Conservation (phyloP, 1,284 basidiomycete species). For the Kwoniella shivajii region DNA sequence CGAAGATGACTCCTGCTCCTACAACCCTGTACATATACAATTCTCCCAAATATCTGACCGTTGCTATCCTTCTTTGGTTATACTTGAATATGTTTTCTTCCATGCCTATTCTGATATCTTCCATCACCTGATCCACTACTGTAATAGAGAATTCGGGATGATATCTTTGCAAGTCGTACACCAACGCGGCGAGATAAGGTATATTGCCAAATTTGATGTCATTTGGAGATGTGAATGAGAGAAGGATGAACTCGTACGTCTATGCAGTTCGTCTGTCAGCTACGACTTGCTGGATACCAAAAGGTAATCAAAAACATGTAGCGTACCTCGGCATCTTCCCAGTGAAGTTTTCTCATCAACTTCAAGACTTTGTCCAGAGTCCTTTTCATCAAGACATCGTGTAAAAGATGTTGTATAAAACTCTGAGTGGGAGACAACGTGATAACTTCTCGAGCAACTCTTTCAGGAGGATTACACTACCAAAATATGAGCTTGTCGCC, state of each 20-base stretch:
- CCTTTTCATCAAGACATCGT: slow-evolving; percentile 85
- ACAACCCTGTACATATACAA: slow-evolving; percentile 96
- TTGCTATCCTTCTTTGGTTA: slow-evolving; percentile 89
- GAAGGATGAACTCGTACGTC: slow-evolving; percentile 58
- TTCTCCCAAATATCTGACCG: slow-evolving; percentile 92
- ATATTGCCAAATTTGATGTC: slow-evolving; percentile 92
- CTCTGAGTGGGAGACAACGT: slow-evolving; percentile 84
- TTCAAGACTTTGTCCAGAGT: slow-evolving; percentile 92
- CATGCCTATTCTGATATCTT: slow-evolving; percentile 85
- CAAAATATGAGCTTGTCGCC: background rate
- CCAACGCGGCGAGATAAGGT: slow-evolving; percentile 86
- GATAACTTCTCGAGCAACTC: slow-evolving; percentile 80
- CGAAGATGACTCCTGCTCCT: slow-evolving; percentile 85
- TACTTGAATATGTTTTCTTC: slow-evolving; percentile 94
- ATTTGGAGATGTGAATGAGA: slow-evolving; percentile 94
- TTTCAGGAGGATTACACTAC: slow-evolving; percentile 95
- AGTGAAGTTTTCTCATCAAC: slow-evolving; percentile 88
- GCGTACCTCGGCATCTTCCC: slow-evolving; percentile 71
- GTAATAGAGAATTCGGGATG: slow-evolving; percentile 84
- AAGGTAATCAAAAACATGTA: background rate
- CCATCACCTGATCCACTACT: slow-evolving; percentile 91
- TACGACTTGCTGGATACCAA: slow-evolving; percentile 18
- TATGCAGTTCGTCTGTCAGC: slow-evolving; percentile 54
- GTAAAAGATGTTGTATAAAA: slow-evolving; percentile 90
- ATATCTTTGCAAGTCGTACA: slow-evolving; percentile 90